phyloP scores from a whole-genome alignment of 1,284 basidiomycete species.

The Puccinia polysora region DNA sequence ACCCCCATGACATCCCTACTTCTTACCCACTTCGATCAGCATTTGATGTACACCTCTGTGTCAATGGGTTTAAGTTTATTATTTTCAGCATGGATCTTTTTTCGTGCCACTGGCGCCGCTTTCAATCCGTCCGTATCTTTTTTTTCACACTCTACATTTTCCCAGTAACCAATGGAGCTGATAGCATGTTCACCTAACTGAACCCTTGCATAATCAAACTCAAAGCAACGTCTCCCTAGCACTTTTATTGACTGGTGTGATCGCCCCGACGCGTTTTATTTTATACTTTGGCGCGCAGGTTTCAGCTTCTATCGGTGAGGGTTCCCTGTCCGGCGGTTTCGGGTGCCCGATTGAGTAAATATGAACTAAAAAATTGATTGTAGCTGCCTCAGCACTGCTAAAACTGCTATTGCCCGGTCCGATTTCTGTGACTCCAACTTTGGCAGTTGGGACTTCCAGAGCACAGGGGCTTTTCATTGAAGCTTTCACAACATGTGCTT shows the following conservation, averaged over 20 bases:
- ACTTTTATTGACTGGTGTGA: slow-evolving; percentile 44
- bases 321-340: too few species aligned
- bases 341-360: too few species aligned
- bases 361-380: background rate
- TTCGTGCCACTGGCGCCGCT: slow-evolving; percentile 64
- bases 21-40: slow-evolving; percentile 6
- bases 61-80: slow-evolving; percentile 66
- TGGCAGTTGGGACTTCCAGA: slow-evolving; percentile 14
- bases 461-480: slow-evolving; percentile 29
- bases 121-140: slow-evolving; percentile 53
- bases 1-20: too few species aligned
- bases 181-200: too few species aligned
- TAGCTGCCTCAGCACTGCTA: slow-evolving; percentile 25
- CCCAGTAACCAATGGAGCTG: too few species aligned
- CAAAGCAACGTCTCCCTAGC: slow-evolving; percentile 43
- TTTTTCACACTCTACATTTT: too few species aligned
- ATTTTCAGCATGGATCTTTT: slow-evolving; percentile 69
- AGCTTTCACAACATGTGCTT: slow-evolving; percentile 17
- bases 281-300: slow-evolving; percentile 45
- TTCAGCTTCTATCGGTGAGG: slow-evolving; percentile 30
- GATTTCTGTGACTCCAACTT: slow-evolving; percentile 15
- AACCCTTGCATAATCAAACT: too few species aligned
- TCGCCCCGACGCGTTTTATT: slow-evolving; percentile 44
- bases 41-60: slow-evolving; percentile 61
- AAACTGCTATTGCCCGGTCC: slow-evolving; percentile 18